Conservation (phyloP, 306 rosid genomes). For the Hippophae gyantsensis region DNA sequence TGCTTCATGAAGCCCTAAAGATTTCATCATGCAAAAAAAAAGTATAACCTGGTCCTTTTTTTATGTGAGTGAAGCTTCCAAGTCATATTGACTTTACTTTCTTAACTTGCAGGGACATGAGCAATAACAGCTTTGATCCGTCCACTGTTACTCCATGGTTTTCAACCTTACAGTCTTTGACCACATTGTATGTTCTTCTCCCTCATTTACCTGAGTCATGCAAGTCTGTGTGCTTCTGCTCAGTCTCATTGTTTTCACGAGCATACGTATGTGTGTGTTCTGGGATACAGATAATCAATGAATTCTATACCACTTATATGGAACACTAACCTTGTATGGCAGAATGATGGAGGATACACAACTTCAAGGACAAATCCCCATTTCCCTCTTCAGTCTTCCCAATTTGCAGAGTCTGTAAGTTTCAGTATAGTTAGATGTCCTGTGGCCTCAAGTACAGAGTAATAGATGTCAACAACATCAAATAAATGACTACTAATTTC, state of each 20-base stretch:
- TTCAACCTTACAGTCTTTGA: slow-evolving; percentile 28
- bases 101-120: slow-evolving; percentile 39
- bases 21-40: too few species aligned
- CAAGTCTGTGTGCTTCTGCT: not conserved
- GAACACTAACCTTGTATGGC: not conserved
- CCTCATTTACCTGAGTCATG: not conserved
- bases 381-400: slow-evolving; percentile 30
- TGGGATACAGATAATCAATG: not conserved
- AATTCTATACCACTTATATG: not conserved
- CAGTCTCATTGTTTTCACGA: not conserved
- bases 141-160: slow-evolving; percentile 43
- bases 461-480: too few species aligned
- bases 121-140: slow-evolving; percentile 41
- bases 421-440: slow-evolving; percentile 3
- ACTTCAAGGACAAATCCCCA: slow-evolving; percentile 41
- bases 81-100: not conserved
- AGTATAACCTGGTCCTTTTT: too few species aligned
- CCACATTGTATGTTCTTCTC: slow-evolving; percentile 44
- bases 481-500: not conserved
- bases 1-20: not conserved
- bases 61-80: not conserved
- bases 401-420: slow-evolving; percentile 56
- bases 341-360: slow-evolving; percentile 45
- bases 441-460: not conserved
- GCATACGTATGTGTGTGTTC: too few species aligned